Conservation (phyloP, 1,139 yeast species). For the Yamadazyma dushanensis region DNA sequence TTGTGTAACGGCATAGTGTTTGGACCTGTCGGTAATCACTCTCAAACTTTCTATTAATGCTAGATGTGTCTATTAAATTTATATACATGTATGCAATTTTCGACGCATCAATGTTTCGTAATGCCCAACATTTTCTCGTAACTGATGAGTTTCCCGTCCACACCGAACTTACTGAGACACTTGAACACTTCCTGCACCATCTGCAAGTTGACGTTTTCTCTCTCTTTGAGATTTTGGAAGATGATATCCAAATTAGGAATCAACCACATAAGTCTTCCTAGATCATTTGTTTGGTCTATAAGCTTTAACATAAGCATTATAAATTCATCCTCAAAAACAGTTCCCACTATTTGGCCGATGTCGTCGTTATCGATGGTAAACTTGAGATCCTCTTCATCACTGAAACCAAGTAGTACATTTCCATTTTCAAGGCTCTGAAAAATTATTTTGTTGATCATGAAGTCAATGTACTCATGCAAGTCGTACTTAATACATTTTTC, state of each 20-base stretch:
- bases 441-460: constrained; percentile 35
- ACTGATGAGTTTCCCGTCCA: constrained; percentile 27
- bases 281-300: constrained; percentile 29
- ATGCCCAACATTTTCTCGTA: constrained; percentile 18
- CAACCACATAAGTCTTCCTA: constrained; percentile 42
- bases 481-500: constrained; percentile 29
- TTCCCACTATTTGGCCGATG: constrained; percentile 6
- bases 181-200: constrained; percentile 15
- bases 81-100: too few relatives aligned
- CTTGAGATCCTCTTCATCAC: constrained; percentile 10
- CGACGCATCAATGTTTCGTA: too few relatives aligned
- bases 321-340: constrained; percentile 27
- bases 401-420: constrained; percentile 14
- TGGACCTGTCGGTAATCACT: too few relatives aligned
- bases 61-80: too few relatives aligned
- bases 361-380: constrained; percentile 13
- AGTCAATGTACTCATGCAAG: constrained; percentile 32
- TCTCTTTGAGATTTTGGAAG: constrained; percentile 3
- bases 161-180: constrained; percentile 21
- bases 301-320: constrained; percentile 27
- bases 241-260: constrained; percentile 38
- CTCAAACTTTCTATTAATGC: too few relatives aligned
- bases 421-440: constrained; percentile 25
- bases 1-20: too few relatives aligned
- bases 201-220: constrained; percentile 2